These are phyloP conservation scores for Bjerkandera adusta DNA, from an alignment of 1,284 basidiomycete genomes.

Conservation along the genomic window DNA sequence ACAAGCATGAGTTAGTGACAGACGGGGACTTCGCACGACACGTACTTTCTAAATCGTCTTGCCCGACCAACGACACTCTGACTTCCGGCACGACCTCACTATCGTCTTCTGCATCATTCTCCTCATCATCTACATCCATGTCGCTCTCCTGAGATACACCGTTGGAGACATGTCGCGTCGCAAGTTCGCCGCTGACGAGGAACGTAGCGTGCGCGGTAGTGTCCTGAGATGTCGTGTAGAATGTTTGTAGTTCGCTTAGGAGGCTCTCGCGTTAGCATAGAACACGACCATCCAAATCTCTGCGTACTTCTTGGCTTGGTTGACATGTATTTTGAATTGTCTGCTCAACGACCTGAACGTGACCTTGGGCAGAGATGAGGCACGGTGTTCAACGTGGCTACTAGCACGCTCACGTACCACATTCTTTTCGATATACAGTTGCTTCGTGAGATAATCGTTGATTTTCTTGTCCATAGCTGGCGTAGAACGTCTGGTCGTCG, in stretches of 20 bases:
- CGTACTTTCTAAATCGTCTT: conserved; percentile 59
- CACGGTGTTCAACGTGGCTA: not conserved
- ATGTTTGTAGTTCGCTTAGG: conserved; percentile 59
- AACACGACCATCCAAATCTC: too few species aligned
- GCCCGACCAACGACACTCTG: conserved; percentile 53
- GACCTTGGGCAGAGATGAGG: conserved; percentile 43
- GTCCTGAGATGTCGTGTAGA: conserved; percentile 43
- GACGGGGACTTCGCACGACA: conserved; percentile 7
- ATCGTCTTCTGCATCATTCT: conserved; percentile 15
- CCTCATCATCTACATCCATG: conserved; percentile 40
- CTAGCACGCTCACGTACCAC: conserved; percentile 44
- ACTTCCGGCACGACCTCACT: conserved; percentile 39
- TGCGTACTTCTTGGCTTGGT: conserved; percentile 69
- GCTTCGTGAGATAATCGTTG: conserved; percentile 59
- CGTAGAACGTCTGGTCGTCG: not conserved
- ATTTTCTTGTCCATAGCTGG: conserved; percentile 51
- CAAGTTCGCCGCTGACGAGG: conserved; percentile 54
- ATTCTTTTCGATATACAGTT: conserved; percentile 58
- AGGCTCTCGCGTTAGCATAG: not conserved
- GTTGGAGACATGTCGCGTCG: conserved; percentile 5
- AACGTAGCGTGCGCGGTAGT: conserved; percentile 64
- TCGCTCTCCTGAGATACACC: conserved; percentile 30
- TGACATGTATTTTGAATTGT: conserved; percentile 65
- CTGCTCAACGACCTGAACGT: conserved; percentile 74
- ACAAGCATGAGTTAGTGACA: not conserved